Evolutionary conservation across 2,329 filamentous ascomycete genomes (phyloP), one percentile per base, ranked within the genome.

Genomic region (Beauveria asiatica): DNA sequence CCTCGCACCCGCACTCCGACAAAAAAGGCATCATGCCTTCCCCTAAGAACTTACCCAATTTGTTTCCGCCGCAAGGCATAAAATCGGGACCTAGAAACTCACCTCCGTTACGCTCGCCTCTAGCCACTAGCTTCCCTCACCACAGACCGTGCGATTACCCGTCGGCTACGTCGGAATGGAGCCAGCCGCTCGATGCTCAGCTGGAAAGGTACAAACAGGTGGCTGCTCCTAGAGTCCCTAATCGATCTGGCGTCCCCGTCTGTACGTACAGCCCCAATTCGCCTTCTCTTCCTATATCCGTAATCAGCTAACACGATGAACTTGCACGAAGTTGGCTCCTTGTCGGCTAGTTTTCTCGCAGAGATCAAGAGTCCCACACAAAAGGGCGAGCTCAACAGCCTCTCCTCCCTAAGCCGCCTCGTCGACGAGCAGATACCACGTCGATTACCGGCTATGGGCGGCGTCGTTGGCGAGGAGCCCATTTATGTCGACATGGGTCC

Each of bases 331-430:
- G 84, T 84, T n/a, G 82, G 86, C 64, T 83, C 84, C 2, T 83
- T 83, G 1, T 82, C 82, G 0, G 72, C 86, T 6, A 83, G 84
- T 0, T 86, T 83, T 65, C 72, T 87, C 3, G 81, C 86, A 60
- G 72, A 83, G 49, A 78, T 87, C 19, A 80, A 84, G 10, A 80
- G 82, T 30, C 27, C 42, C 11, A n/a, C 44, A 3, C 27, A 56
- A 11, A 21, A 56, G 19, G 21, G 11, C 27, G 54, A 56, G 42
- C 42, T 56, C 25, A 25, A 48, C 16, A 57, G 54, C 42, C 54
- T 57, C 44, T 23, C n/a, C 44, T 27, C 27, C 8, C 30, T 57
- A 33, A 13, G 44, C 11, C 42, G 54, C 6, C 54, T 56, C 8
- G 42, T 56, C 27, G 54, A 44, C 19, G 54, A 44, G 41, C 41